Percentiles rank a stretch among this genome's conserved stretches.
These are phyloP conservation scores for Xanthoceras sorbifolium DNA, from an alignment of 345 rosid genomes.

Conservation along the genomic window DNA sequence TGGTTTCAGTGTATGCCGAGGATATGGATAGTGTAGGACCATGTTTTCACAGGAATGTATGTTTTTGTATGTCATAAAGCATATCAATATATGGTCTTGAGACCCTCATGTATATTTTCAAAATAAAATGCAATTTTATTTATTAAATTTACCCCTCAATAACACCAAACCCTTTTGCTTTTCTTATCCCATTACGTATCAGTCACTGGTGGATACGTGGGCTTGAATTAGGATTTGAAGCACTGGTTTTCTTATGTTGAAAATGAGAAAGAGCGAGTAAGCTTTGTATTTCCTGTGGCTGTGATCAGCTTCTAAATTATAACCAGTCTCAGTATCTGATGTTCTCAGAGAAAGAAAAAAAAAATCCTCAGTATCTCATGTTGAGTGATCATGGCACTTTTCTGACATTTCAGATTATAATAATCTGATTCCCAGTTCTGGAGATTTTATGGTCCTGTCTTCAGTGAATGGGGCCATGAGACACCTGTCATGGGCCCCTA, in stretches of 20 bases:
- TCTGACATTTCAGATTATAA: not conserved
- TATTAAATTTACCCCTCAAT: not conserved
- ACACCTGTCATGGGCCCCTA: constrained; percentile 3
- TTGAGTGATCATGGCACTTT: not conserved
- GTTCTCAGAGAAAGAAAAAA: too few species aligned
- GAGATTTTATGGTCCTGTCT: not conserved
- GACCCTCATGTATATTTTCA: not conserved
- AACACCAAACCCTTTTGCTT: too few species aligned
- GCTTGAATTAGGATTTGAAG: too few species aligned
- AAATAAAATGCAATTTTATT: not conserved
- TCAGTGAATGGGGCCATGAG: not conserved
- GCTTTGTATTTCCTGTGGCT: not conserved
- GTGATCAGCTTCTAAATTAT: not conserved
- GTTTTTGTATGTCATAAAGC: not conserved
- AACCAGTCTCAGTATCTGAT: not conserved
- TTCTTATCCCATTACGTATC: too few species aligned
- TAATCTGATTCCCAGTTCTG: not conserved
- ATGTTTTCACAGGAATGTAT: not conserved
- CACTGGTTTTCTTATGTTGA: too few species aligned
- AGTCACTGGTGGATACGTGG: too few species aligned
- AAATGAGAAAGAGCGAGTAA: not conserved
- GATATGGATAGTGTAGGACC: not conserved
- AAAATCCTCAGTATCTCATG: not conserved
- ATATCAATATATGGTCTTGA: not conserved
- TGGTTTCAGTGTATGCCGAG: not conserved